These are phyloP conservation scores for Hamigera avellanea DNA, from an alignment of 495 filamentous ascomycete species.

Conservation along the genomic window DNA sequence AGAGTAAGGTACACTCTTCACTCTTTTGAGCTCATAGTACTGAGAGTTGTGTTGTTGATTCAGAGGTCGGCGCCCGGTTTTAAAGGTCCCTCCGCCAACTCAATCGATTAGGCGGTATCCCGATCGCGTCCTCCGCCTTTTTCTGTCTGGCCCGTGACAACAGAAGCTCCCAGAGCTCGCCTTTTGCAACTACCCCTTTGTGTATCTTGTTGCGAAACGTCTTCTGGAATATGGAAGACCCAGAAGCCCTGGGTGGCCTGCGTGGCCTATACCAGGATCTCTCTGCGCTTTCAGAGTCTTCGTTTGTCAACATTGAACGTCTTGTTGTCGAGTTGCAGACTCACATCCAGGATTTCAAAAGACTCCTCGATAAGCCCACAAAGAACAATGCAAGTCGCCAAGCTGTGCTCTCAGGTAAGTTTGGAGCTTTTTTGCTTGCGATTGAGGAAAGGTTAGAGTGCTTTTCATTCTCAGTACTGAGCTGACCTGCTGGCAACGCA, in stretches of 20 bases:
- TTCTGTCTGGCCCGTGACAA: constrained; percentile 17
- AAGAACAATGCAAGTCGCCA: constrained; percentile 60
- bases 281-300: constrained; percentile 48
- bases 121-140: constrained; percentile 29
- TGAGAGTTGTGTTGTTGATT: too few relatives aligned
- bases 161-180: constrained; percentile 15
- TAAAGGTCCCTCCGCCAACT: constrained; percentile 4
- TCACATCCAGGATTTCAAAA: constrained; percentile 60
- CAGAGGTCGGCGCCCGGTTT: too few relatives aligned
- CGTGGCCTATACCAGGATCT: constrained; percentile 72
- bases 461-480: too few relatives aligned
- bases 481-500: constrained; percentile 21
- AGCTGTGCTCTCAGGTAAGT: constrained; percentile 41
- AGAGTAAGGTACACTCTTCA: background rate
- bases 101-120: constrained; percentile 7
- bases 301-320: constrained; percentile 48
- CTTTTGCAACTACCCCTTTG: background rate
- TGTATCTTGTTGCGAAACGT: background rate
- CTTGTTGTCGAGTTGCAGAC: constrained; percentile 56
- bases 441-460: too few relatives aligned
- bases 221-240: constrained; percentile 46
- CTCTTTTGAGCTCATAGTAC: too few relatives aligned
- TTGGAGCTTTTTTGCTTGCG: background rate
- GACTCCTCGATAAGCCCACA: constrained; percentile 61
- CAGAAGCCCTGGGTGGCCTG: constrained; percentile 53